Evolutionary conservation across 140 eudicot species (phyloP).

Genomic region (Cichorium intybus): DNA sequence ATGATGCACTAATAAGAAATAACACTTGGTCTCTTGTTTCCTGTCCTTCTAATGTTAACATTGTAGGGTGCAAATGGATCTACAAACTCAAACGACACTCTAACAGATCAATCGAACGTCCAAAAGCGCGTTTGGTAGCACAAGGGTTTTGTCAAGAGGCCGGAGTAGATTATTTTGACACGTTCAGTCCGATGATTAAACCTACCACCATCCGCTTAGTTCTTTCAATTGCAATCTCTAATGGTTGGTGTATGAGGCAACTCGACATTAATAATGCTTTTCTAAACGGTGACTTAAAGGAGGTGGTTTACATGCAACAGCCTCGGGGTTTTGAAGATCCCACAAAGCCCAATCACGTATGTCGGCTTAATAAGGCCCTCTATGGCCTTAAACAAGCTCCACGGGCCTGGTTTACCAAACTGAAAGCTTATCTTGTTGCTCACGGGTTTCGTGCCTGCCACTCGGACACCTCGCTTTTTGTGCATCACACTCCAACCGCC

Average conservation of each 20-base stretch:
- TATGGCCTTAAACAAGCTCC: neutral
- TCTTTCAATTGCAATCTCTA: neutral
- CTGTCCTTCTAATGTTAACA: neutral
- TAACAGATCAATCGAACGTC: neutral
- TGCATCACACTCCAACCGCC: neutral
- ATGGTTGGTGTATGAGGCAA: neutral
- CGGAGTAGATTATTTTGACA: neutral
- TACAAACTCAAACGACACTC: neutral
- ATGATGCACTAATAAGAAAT: neutral
- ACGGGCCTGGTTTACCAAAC: neutral
- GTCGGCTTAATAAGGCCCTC: neutral
- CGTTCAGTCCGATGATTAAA: constrained; percentile 4
- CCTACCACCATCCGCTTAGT: neutral
- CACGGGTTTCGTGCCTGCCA: neutral
- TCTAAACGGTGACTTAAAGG: neutral
- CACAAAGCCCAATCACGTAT: neutral
- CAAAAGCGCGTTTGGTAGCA: neutral
- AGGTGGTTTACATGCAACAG: neutral
- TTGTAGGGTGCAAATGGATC: neutral
- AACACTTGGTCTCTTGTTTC: too few species aligned
- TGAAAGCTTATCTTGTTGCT: neutral
- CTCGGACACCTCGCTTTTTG: neutral
- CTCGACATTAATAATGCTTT: too few species aligned
- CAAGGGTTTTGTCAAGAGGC: neutral
- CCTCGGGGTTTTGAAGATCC: neutral